These are phyloP conservation scores for Aspergillus sp. DNA, from an alignment of 2,329 filamentous ascomycete species.

Conservation along the genomic window DNA sequence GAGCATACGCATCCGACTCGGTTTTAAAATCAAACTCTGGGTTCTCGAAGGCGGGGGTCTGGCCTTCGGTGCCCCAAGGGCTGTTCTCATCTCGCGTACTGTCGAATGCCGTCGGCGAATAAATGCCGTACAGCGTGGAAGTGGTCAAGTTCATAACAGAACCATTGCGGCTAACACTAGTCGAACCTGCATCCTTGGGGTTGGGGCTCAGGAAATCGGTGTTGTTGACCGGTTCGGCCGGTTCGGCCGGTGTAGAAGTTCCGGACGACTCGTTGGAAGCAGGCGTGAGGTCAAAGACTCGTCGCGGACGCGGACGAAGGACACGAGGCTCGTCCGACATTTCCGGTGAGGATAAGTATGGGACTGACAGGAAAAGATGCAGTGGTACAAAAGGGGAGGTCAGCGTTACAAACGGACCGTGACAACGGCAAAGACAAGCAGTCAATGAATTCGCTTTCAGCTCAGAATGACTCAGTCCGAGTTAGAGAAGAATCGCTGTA, in stretches of 20 bases:
- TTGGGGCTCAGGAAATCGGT: conserved; percentile 31
- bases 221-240: conserved; percentile 12
- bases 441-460: too few species aligned
- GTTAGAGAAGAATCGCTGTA: too few species aligned
- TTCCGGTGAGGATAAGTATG: conserved; percentile 2
- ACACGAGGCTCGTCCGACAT: conserved; percentile 48
- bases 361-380: background rate
- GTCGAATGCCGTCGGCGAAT: conserved; percentile 61
- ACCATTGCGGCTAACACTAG: conserved; percentile 61
- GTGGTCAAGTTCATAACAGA: conserved; percentile 83
- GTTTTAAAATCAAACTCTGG: conserved; percentile 35
- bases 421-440: too few species aligned
- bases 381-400: background rate
- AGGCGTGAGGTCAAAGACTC: conserved; percentile 61
- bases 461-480: too few species aligned
- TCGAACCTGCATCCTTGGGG: conserved; percentile 26
- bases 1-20: conserved; percentile 20
- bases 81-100: conserved; percentile 57
- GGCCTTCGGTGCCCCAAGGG: conserved; percentile 73
- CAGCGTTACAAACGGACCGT: too few species aligned
- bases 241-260: conserved; percentile 36
- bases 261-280: conserved; percentile 40
- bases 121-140: conserved; percentile 88
- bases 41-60: conserved; percentile 55
- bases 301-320: conserved; percentile 65